Evolutionary conservation across 192 early-diverging fungal genomes (phyloP).

Genomic region (Podila epicladia): DNA sequence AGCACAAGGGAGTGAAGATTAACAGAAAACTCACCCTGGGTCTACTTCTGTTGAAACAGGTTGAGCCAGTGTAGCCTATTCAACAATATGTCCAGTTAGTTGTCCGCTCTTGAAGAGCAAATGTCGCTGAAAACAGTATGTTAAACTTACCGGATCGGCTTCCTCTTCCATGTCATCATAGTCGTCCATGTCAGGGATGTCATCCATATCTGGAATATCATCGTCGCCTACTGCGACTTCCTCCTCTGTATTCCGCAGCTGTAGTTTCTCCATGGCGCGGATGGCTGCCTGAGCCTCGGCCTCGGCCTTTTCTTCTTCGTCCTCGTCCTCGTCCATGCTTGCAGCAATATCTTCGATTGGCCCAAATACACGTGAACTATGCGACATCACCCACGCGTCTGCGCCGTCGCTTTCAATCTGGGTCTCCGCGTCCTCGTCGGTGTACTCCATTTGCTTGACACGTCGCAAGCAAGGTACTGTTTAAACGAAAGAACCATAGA

Average conservation of each 20-base stretch:
- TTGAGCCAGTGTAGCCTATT: slow-evolving; percentile 48
- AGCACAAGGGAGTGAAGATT: neutral
- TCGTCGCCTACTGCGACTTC: slow-evolving; percentile 64
- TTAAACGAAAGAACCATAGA: neutral
- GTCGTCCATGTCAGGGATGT: slow-evolving; percentile 91
- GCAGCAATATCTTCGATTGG: slow-evolving; percentile 46
- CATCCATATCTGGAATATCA: slow-evolving; percentile 87
- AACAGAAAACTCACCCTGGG: slow-evolving; percentile 31
- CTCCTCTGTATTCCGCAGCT: slow-evolving; percentile 42
- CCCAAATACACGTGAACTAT: slow-evolving; percentile 67
- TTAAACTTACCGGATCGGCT: slow-evolving; percentile 71
- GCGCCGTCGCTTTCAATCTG: slow-evolving; percentile 70
- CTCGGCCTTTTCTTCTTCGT: slow-evolving; percentile 73
- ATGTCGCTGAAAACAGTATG: neutral
- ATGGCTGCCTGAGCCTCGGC: slow-evolving; percentile 55
- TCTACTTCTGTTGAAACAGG: slow-evolving; percentile 21
- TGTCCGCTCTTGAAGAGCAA: too few relatives aligned
- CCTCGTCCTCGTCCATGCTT: slow-evolving; percentile 64
- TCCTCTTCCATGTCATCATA: slow-evolving; percentile 79
- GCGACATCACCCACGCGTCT: slow-evolving; percentile 89
- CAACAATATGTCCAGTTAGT: neutral
- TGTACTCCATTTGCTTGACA: slow-evolving; percentile 84
- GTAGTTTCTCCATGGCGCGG: slow-evolving; percentile 45
- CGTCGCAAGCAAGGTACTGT: slow-evolving; percentile 90
- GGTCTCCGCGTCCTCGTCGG: slow-evolving; percentile 66